These are phyloP conservation scores for Trifolium subterraneum DNA, from an alignment of 306 rosid species.

Conservation along the genomic window DNA sequence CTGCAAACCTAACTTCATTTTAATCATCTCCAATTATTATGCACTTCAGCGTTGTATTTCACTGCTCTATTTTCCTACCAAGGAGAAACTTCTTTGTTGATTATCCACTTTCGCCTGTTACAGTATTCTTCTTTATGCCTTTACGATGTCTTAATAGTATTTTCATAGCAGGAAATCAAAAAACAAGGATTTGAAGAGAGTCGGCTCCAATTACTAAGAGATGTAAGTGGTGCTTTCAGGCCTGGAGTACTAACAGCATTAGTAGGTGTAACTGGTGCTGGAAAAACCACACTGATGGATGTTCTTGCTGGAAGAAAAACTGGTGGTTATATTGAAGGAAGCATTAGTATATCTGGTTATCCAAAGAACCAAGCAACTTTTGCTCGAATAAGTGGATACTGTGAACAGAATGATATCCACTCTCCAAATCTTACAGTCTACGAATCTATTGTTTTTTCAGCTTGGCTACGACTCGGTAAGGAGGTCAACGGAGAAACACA, in stretches of 20 bases:
- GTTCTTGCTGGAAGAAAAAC: slow-evolving; percentile 68
- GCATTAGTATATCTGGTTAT: slow-evolving; percentile 57
- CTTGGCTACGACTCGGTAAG: slow-evolving; percentile 58
- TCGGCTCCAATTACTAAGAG: slow-evolving; percentile 52
- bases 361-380: slow-evolving; percentile 64
- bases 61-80: slow-evolving; percentile 5
- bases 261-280: slow-evolving; percentile 66
- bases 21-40: slow-evolving; percentile 22
- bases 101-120: slow-evolving; percentile 10
- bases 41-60: slow-evolving; percentile 18
- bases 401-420: slow-evolving; percentile 64
- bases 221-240: slow-evolving; percentile 58
- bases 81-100: background rate
- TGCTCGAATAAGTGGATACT: slow-evolving; percentile 59
- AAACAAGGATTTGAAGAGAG: slow-evolving; percentile 50
- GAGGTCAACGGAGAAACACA: slow-evolving; percentile 47
- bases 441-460: slow-evolving; percentile 58
- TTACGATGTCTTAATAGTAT: slow-evolving; percentile 7
- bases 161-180: slow-evolving; percentile 52
- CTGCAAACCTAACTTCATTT: slow-evolving; percentile 29
- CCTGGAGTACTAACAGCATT: slow-evolving; percentile 63
- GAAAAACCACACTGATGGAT: slow-evolving; percentile 70
- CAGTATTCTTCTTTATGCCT: slow-evolving; percentile 17
- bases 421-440: slow-evolving; percentile 55
- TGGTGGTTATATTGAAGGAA: slow-evolving; percentile 60